These are phyloP conservation scores for Anacardium occidentale DNA, from an alignment of 345 rosid species.

Conservation along the genomic window DNA sequence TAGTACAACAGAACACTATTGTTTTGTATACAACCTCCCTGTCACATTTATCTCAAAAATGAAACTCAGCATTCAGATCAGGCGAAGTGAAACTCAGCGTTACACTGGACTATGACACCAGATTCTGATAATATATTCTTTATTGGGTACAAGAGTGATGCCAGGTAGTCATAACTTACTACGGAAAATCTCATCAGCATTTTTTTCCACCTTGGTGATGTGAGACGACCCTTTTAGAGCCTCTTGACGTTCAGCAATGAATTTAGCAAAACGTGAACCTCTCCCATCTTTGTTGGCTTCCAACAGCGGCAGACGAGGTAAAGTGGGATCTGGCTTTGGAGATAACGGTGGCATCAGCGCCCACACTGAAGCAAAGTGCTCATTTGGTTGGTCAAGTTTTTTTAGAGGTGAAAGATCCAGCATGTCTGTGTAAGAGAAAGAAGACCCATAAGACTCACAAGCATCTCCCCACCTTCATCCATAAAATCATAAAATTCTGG, in stretches of 20 bases:
- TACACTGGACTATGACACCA: not conserved
- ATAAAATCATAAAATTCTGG: not conserved
- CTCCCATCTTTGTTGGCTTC: conserved; percentile 53
- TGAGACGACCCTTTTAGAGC: conserved; percentile 39
- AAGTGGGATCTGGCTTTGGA: conserved; percentile 50
- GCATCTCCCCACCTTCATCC: not conserved
- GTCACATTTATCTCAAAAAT: not conserved
- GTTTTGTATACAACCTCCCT: not conserved
- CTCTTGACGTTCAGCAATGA: conserved; percentile 56
- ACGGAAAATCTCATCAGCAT: conserved; percentile 33
- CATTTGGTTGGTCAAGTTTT: conserved; percentile 63
- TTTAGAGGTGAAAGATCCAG: conserved; percentile 44
- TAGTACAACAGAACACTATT: not conserved
- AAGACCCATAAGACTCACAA: conserved; percentile 7
- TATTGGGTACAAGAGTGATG: not conserved
- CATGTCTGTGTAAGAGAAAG: conserved; percentile 47
- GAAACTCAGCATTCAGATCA: not conserved
- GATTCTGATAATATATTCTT: not conserved
- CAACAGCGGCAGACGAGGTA: conserved; percentile 36
- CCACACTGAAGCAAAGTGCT: conserved; percentile 70
- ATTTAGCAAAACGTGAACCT: conserved; percentile 83
- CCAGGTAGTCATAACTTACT: conserved; percentile 62
- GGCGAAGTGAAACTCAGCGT: not conserved
- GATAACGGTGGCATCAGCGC: conserved; percentile 74
- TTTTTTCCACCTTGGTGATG: conserved; percentile 25